These are phyloP conservation scores for Butyriboletus appendiculatus DNA, from an alignment of 1,284 basidiomycete species.

Conservation along the genomic window DNA sequence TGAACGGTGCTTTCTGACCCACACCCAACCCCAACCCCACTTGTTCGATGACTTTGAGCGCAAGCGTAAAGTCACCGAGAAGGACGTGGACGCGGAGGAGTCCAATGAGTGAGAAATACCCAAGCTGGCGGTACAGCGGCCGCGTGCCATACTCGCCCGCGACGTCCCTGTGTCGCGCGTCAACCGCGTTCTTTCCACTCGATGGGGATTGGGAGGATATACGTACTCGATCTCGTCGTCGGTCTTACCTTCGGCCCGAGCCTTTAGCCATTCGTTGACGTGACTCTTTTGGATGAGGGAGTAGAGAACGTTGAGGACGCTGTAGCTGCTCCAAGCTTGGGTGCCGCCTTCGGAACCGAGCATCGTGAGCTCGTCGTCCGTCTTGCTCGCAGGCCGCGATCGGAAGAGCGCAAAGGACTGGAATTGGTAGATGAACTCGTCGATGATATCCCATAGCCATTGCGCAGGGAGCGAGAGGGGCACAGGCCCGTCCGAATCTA, in stretches of 20 bases:
- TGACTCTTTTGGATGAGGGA: constrained; percentile 96
- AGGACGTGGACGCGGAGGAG: constrained; percentile 94
- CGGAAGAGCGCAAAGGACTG: constrained; percentile 95
- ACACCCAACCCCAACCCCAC: constrained; percentile 90
- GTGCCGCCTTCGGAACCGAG: constrained; percentile 67
- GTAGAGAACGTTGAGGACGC: constrained; percentile 96
- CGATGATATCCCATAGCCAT: constrained; percentile 99
- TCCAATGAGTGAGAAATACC: constrained; percentile 96
- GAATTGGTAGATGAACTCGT: constrained; percentile 99
- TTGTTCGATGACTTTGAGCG: constrained; percentile 93
- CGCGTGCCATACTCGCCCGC: constrained; percentile 91
- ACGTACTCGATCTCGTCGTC: constrained; percentile 82
- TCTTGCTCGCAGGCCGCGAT: constrained; percentile 82
- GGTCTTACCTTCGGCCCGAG: constrained; percentile 78
- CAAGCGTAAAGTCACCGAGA: constrained; percentile 95
- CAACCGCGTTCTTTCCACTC: background rate
- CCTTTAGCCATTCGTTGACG: constrained; percentile 91
- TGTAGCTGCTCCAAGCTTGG: constrained; percentile 95
- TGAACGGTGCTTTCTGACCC: constrained; percentile 85
- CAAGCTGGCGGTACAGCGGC: constrained; percentile 94
- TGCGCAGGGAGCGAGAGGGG: constrained; percentile 91
- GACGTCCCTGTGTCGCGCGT: constrained; percentile 58
- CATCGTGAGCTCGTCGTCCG: constrained; percentile 86
- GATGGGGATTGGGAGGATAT: background rate
- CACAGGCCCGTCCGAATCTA: constrained; percentile 95